These are phyloP conservation scores for Nakataea oryzae DNA, from an alignment of 2,329 filamentous ascomycete species.

Conservation along the genomic window DNA sequence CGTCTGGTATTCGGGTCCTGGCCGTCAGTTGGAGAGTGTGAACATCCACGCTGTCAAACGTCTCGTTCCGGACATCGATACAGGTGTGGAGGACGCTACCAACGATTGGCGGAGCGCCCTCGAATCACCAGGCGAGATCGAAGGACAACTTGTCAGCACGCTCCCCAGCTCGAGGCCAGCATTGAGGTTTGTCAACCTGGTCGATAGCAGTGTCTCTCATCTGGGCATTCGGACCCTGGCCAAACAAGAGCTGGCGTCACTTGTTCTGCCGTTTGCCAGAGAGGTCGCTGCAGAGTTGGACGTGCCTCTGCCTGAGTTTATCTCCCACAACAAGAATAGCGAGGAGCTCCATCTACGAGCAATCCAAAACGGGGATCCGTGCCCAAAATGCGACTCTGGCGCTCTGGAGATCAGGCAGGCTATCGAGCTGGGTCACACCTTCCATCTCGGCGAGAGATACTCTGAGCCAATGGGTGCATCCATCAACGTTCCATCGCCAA, in stretches of 20 bases:
- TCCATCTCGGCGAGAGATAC: slow-evolving; percentile 86
- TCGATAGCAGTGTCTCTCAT: slow-evolving; percentile 21
- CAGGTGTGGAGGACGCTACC: slow-evolving; percentile 49
- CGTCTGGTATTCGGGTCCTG: slow-evolving; percentile 49
- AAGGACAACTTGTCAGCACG: not conserved
- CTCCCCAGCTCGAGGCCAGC: not conserved
- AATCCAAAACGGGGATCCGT: slow-evolving; percentile 57
- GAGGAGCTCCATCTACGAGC: slow-evolving; percentile 51
- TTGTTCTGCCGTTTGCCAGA: not conserved
- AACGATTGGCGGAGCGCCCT: slow-evolving; percentile 38
- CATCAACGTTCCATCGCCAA: slow-evolving; percentile 33
- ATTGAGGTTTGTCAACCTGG: slow-evolving; percentile 16
- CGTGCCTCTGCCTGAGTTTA: not conserved
- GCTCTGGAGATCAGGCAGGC: slow-evolving; percentile 57
- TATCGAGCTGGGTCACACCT: slow-evolving; percentile 90
- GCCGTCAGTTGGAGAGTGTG: slow-evolving; percentile 14
- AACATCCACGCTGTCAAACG: slow-evolving; percentile 54
- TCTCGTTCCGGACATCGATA: slow-evolving; percentile 57
- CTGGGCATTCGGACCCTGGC: not conserved
- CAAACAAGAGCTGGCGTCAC: not conserved
- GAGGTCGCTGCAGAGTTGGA: not conserved
- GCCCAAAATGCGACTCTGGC: slow-evolving; percentile 58
- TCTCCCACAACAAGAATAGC: slow-evolving; percentile 10
- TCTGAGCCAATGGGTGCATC: slow-evolving; percentile 60
- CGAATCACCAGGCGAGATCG: not conserved